Evolutionary conservation across 768 basidiomycete genomes (phyloP).

Genomic region (Tulasnella sp.): DNA sequence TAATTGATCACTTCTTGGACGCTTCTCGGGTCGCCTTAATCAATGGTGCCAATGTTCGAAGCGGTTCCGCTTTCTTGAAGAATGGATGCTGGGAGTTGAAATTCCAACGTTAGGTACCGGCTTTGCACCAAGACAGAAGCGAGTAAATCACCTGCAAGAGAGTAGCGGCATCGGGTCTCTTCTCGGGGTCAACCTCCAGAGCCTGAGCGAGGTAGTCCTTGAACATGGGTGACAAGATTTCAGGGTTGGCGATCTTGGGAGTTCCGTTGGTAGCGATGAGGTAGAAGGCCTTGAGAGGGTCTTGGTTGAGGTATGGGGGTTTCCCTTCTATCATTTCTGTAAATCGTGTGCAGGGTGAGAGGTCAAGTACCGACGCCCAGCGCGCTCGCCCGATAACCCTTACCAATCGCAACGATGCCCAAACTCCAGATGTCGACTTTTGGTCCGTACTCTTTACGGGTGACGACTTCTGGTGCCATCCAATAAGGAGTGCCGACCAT

Average conservation of each 20-base stretch:
- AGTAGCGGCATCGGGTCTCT: too few relatives aligned
- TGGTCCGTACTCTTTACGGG: constrained; percentile 94
- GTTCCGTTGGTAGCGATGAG: constrained; percentile 99
- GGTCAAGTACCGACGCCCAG: too few relatives aligned
- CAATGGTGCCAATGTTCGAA: too few relatives aligned
- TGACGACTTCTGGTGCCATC: too few relatives aligned
- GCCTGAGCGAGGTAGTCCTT: constrained; percentile 84
- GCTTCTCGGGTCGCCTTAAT: constrained; percentile 78
- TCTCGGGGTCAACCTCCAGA: constrained; percentile 94
- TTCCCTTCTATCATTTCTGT: constrained; percentile 98
- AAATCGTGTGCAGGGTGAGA: too few relatives aligned
- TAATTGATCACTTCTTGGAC: constrained; percentile 29
- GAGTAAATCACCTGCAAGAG: constrained; percentile 55
- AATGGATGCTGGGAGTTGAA: constrained; percentile 65
- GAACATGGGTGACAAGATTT: constrained; percentile 69
- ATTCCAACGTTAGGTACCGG: too few relatives aligned
- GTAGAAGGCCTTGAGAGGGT: constrained; percentile 96
- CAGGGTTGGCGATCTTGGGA: constrained; percentile 91
- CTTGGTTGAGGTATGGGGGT: constrained; percentile 94
- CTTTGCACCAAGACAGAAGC: too few relatives aligned
- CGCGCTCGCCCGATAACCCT: too few relatives aligned
- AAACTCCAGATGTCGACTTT: constrained; percentile 99
- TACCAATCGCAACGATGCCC: constrained; percentile 88
- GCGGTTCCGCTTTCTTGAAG: constrained; percentile 81
- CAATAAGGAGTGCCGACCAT: too few relatives aligned